phyloP scores from a whole-genome alignment of 176 grass and related monocot species.

The Aegilops speltoides region DNA sequence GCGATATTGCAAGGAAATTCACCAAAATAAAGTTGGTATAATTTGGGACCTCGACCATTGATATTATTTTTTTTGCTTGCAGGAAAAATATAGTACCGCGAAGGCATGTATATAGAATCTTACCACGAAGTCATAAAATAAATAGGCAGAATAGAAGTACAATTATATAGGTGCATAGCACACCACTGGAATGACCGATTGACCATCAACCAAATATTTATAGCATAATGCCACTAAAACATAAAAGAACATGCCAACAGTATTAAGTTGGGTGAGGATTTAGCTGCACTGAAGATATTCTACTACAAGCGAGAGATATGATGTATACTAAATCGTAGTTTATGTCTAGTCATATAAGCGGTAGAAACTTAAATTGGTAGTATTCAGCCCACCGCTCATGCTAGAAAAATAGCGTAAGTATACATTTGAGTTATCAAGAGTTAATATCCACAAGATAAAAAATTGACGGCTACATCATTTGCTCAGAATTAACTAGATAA shows the following conservation, averaged over 20 bases:
- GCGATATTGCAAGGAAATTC: background rate
- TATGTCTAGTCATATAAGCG: background rate
- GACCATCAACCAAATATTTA: no score
- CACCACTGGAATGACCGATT: no score
- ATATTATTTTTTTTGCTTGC: no score
- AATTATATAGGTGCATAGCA: no score
- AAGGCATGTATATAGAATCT: no score
- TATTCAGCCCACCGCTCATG: background rate
- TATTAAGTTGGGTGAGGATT: no score
- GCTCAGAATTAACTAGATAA: background rate
- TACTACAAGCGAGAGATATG: background rate
- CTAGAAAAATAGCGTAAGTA: background rate
- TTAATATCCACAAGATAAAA: background rate
- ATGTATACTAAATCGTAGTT: background rate
- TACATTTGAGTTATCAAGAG: background rate
- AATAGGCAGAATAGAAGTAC: no score
- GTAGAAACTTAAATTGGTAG: background rate
- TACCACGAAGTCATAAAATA: no score
- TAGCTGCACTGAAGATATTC: background rate
- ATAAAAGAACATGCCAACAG: no score
- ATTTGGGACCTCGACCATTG: background rate
- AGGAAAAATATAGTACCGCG: no score
- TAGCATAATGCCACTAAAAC: no score
- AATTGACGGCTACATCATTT: background rate
- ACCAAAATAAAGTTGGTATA: slow-evolving; percentile 18